Base-by-base conservation (phyloP, 805 yeast species). In the Jamesozyma gamospora region DNA sequence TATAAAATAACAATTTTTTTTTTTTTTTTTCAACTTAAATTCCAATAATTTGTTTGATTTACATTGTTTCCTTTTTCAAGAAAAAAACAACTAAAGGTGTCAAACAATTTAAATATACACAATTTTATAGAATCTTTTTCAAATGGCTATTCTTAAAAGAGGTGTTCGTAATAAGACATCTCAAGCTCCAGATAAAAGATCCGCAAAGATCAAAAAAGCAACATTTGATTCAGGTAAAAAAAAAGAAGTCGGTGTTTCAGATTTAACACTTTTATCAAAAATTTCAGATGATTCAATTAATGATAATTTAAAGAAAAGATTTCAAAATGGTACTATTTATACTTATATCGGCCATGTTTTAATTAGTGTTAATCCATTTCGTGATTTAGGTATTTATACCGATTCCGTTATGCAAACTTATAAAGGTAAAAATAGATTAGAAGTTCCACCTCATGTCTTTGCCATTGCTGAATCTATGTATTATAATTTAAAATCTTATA, bases 191-290 rank as follows among this genome's bases (percentile, higher is more conserved):
- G 74, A 74, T 34, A 73, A 72, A 53, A 70, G 75, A 48, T 65
- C 70, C 41, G 57, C 53, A 15, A 79, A 66, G 30, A 78, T 83
- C 41, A 77, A 83, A 56, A 90, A 90, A 67, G 96, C 96, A 12
- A 82, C 86, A 36, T 92, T 87, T 58, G 97, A 92, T 51, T 63
- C 81, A 27, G 67, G 77, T 39, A 87, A 87, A 66, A 85, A 85
- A 71, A 85, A 87, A 60, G 97, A 92, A 63, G 97, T 92, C n/a
- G 99, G 99, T 39, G 96, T 92, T 8, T 81, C 94, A 32, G 99
- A 92, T 63, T 69, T 92, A 55, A 92, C 99, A 1, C 66, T 92
- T 39, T 70, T 92, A 45, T 80, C 94, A 21, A 82, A 81, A 44
- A 90, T 92, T 53, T 72, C 92, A 34, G 96, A 92, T 59, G 94